Evolutionary conservation across 179 eudicot species (phyloP).

Genomic region (Patellifolia procumbens): DNA sequence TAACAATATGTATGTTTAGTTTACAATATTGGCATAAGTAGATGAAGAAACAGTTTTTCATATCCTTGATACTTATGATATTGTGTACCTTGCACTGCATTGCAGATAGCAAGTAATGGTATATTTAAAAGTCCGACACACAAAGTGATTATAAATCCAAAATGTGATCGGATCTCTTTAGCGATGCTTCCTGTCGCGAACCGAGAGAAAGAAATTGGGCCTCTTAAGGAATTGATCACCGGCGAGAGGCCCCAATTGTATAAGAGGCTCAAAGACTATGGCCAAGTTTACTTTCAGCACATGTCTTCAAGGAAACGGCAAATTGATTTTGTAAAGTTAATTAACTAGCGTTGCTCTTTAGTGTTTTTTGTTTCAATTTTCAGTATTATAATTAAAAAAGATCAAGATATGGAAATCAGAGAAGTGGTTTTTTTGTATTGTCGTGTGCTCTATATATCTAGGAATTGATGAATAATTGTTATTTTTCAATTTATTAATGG

Average conservation of each 20-base stretch:
- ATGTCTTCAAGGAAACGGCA: constrained; percentile 12
- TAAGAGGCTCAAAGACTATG: constrained; percentile 39
- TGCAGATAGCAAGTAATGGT: constrained; percentile 53
- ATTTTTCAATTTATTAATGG: no score
- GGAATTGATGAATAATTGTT: no score
- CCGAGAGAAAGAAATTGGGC: constrained; percentile 46
- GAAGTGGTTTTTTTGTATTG: no score
- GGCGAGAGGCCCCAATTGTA: constrained; percentile 35
- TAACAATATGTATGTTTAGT: no score
- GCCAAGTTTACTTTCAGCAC: constrained; percentile 6
- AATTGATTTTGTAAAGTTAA: constrained; percentile 19
- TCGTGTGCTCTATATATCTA: no score
- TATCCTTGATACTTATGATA: no score
- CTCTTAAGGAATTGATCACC: constrained; percentile 33
- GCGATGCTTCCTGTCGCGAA: constrained; percentile 44
- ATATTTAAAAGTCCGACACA: constrained; percentile 50
- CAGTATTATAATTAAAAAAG: no score
- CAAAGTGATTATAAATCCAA: constrained; percentile 42
- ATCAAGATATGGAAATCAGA: no score
- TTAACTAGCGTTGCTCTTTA: not conserved
- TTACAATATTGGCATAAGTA: no score
- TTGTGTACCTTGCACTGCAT: no score
- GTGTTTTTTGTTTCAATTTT: no score
- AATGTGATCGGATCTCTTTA: constrained; percentile 40
- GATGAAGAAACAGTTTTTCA: no score